phyloP scores from a whole-genome alignment of 768 basidiomycete genomes.

The Tulasnella sp. region DNA sequence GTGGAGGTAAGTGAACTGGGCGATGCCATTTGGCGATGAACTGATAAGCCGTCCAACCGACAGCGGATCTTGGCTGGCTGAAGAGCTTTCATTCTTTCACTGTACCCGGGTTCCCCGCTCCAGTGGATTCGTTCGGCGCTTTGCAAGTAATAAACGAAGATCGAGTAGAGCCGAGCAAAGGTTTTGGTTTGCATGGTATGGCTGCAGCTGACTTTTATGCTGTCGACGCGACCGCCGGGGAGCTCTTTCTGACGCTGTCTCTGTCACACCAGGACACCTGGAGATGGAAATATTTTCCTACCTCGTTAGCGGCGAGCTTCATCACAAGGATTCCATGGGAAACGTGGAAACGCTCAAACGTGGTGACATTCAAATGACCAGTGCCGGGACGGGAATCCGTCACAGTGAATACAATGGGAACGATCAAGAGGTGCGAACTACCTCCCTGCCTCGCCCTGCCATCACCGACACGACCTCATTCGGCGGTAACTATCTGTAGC shows the following conservation, averaged over 20 bases:
- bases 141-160: constrained; percentile 94
- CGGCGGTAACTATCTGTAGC: neutral
- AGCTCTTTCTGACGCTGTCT: neutral
- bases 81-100: constrained; percentile 88
- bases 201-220: neutral
- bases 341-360: constrained; percentile 87
- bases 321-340: constrained; percentile 68
- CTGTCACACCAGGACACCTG: constrained; percentile 54
- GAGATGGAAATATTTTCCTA: constrained; percentile 94
- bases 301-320: constrained; percentile 72
- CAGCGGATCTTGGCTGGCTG: constrained; percentile 80
- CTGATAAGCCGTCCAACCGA: neutral
- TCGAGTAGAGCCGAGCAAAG: constrained; percentile 69
- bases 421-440: constrained; percentile 30
- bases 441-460: neutral
- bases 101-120: constrained; percentile 69
- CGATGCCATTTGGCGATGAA: neutral
- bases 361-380: constrained; percentile 90
- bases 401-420: constrained; percentile 73
- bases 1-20: neutral
- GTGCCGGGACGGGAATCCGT: constrained; percentile 87
- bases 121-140: constrained; percentile 65
- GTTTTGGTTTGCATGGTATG: constrained; percentile 76
- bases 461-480: neutral
- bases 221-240: neutral